A percentile compares a stretch with the other conserved stretches of the same genome.
Conservation (phyloP, 352 stramenopile species). For the Globisporangium yorkense region DNA sequence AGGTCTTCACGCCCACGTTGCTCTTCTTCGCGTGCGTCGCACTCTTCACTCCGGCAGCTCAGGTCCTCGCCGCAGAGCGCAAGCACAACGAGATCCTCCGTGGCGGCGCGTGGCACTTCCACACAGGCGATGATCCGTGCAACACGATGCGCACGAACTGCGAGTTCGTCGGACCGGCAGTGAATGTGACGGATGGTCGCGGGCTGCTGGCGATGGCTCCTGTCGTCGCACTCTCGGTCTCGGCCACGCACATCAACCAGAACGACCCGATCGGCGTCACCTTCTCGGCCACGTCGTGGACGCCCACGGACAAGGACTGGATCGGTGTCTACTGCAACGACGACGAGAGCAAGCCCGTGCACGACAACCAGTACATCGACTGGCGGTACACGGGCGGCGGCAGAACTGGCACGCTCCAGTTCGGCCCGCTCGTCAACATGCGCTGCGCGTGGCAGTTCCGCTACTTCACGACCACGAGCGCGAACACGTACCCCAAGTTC, state of each 20-base stretch:
- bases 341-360: slow-evolving; percentile 1
- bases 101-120: slow-evolving; percentile 8
- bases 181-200: slow-evolving; percentile 18
- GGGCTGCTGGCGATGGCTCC: background rate
- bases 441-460: slow-evolving; percentile 21
- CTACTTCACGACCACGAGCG: slow-evolving; percentile 17
- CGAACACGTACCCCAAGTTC: slow-evolving; percentile 16
- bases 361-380: slow-evolving; percentile 13
- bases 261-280: slow-evolving; percentile 9
- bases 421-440: slow-evolving; percentile 23
- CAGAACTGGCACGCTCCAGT: slow-evolving; percentile 5
- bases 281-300: slow-evolving; percentile 10
- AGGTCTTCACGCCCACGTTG: background rate
- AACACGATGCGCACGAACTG: slow-evolving; percentile 5
- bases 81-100: slow-evolving; percentile 4
- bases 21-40: background rate
- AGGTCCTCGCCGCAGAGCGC: background rate
- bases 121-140: slow-evolving; percentile 6
- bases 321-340: slow-evolving; percentile 16
- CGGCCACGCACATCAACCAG: slow-evolving; percentile 9
- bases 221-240: slow-evolving; percentile 9
- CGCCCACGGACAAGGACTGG: slow-evolving; percentile 1
- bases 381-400: slow-evolving; percentile 6
- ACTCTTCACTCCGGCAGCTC: background rate
- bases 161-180: background rate